Evolutionary conservation across 192 early-diverging fungal genomes (phyloP).

Genomic region (Dimargaris xerosporica): DNA sequence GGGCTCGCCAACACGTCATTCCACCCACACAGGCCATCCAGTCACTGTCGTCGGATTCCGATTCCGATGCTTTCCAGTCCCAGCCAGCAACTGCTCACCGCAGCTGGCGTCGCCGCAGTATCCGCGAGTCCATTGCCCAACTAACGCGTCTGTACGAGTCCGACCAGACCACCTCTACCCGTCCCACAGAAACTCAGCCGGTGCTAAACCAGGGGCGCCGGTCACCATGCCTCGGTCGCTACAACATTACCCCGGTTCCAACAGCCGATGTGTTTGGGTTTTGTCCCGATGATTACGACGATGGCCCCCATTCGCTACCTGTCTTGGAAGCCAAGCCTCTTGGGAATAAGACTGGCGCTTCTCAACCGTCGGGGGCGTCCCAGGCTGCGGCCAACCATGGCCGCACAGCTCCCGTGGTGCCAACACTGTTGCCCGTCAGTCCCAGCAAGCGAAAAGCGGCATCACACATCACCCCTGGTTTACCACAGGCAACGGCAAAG

Average conservation of each 20-base stretch:
- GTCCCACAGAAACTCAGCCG: background rate
- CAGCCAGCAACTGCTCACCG: background rate
- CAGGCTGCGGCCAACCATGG: background rate
- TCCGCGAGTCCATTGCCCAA: slow-evolving; percentile 11
- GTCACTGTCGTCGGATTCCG: background rate
- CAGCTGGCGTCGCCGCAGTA: slow-evolving; percentile 3
- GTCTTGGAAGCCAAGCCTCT: no score
- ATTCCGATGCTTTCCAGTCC: background rate
- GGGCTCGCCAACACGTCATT: background rate
- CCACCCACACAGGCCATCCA: background rate
- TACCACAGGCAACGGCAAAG: background rate
- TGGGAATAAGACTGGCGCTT: no score
- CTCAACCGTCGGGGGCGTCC: no score
- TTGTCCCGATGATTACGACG: background rate
- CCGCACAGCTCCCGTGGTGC: background rate
- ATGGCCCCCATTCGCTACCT: background rate
- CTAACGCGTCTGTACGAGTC: slow-evolving; percentile 1
- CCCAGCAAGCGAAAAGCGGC: background rate
- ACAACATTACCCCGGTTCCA: background rate
- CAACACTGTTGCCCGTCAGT: background rate
- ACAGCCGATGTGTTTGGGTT: slow-evolving; percentile 1
- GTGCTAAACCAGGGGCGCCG: background rate
- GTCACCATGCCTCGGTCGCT: background rate
- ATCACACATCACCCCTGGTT: background rate
- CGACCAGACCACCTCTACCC: background rate